phyloP scores from a whole-genome alignment of 164 flowering plant genomes.

The Chimonanthus salicifolius region DNA sequence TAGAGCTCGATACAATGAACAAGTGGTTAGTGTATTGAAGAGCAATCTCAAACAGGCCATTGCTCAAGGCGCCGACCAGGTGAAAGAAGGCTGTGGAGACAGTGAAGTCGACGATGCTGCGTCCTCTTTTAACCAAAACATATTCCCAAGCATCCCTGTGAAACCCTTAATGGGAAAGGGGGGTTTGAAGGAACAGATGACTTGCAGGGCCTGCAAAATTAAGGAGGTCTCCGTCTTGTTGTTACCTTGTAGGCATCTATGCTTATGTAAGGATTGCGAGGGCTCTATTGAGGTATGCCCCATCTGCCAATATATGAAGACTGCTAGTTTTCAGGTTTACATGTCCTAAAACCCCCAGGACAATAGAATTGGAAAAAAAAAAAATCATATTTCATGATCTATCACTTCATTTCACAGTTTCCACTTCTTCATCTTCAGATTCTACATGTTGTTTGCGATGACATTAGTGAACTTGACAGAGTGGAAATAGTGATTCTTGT shows the following conservation, averaged over 20 bases:
- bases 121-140: conserved; percentile 46
- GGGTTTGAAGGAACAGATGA: conserved; percentile 25
- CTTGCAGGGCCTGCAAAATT: conserved; percentile 56
- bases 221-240: conserved; percentile 71
- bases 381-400: background rate
- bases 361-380: background rate
- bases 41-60: conserved; percentile 66
- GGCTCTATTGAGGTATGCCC: conserved; percentile 60
- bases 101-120: conserved; percentile 76
- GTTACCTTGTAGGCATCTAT: conserved; percentile 83
- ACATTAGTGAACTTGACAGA: no score
- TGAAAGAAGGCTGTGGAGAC: conserved; percentile 81
- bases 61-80: conserved; percentile 60
- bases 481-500: no score
- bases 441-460: no score
- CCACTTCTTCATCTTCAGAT: background rate
- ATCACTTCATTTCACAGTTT: background rate
- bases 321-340: conserved; percentile 62
- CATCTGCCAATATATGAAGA: conserved; percentile 55
- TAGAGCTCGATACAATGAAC: conserved; percentile 71
- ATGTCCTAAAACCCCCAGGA: conserved; percentile 30
- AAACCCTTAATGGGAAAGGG: conserved; percentile 14
- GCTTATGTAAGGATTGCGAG: conserved; percentile 77
- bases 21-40: conserved; percentile 52
- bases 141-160: conserved; percentile 22